phyloP scores from a whole-genome alignment of 2,329 filamentous ascomycete genomes.

The Ophiocordyceps australis region DNA sequence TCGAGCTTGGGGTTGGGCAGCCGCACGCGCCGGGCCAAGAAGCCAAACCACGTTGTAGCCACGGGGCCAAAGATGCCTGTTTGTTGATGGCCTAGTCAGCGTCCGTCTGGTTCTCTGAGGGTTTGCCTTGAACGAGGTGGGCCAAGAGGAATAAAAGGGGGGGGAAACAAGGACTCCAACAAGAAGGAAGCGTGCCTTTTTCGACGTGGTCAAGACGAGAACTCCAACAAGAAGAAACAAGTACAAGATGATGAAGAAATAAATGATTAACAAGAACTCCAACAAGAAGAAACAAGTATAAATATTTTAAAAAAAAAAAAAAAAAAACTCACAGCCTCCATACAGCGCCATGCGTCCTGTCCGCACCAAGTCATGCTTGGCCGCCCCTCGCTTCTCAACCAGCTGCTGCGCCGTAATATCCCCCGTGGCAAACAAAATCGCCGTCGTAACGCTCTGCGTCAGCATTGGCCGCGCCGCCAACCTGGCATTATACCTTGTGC shows the following conservation, averaged over 20 bases:
- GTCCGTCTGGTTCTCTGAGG: no score
- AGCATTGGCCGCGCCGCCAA: conserved; percentile 68
- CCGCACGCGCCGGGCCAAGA: conserved; percentile 53
- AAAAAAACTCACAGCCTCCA: conserved; percentile 51
- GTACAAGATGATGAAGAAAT: no score
- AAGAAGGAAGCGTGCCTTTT: no score
- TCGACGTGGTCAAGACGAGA: no score
- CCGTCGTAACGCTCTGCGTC: conserved; percentile 80
- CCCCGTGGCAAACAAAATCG: conserved; percentile 81
- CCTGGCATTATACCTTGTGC: conserved; percentile 70
- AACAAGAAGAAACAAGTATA: no score
- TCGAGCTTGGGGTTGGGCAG: conserved; percentile 48
- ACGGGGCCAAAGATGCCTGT: conserved; percentile 73
- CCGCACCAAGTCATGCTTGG: conserved; percentile 56
- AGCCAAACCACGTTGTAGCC: conserved; percentile 71
- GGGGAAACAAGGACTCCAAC: no score
- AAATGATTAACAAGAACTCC: no score
- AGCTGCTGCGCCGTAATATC: conserved; percentile 83
- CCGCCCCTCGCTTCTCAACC: conserved; percentile 62
- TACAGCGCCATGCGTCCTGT: conserved; percentile 69
- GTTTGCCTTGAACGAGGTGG: no score
- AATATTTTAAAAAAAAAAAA: no score
- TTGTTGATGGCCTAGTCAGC: no score
- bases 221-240: no score
- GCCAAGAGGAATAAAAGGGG: no score